phyloP scores from a whole-genome alignment of 163 green algal genomes.

The Scenedesmus sp. region DNA sequence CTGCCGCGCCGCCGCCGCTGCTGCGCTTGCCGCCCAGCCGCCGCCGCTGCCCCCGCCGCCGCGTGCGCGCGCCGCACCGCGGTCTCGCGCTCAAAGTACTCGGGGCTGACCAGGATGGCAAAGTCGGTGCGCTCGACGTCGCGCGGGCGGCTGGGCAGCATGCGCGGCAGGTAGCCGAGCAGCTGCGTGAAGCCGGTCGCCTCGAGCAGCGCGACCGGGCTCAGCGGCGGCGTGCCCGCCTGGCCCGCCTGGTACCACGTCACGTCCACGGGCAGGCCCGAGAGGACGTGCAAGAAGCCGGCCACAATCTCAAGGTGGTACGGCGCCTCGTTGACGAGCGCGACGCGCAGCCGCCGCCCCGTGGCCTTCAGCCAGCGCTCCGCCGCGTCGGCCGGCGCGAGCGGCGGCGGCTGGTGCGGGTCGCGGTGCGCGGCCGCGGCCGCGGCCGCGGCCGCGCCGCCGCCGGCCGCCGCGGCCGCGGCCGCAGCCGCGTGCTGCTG shows the following conservation, averaged over 20 bases:
- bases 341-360: conserved; percentile 29
- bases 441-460: not conserved
- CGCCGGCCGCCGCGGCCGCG: not conserved
- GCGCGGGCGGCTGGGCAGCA: not conserved
- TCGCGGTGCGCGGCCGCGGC: not conserved
- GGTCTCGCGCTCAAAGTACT: conserved; percentile 46
- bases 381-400: conserved; percentile 12
- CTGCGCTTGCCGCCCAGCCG: too few relatives aligned
- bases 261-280: conserved; percentile 33
- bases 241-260: conserved; percentile 48
- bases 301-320: conserved; percentile 49
- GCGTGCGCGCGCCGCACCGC: conserved; percentile 4
- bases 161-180: conserved; percentile 31
- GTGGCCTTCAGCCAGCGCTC: not conserved
- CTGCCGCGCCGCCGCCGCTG: not conserved
- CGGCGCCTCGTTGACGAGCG: conserved; percentile 39
- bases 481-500: not conserved
- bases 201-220: conserved; percentile 3
- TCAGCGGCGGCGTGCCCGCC: not conserved
- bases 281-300: conserved; percentile 33
- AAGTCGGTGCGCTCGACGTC: conserved; percentile 18
- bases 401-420: conserved; percentile 2
- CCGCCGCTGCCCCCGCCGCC: too few relatives aligned
- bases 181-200: conserved; percentile 31
- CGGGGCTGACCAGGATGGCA: conserved; percentile 42